Conservation (phyloP, 2,329 filamentous ascomycete species). For the Orbilia blumenaviensis region DNA sequence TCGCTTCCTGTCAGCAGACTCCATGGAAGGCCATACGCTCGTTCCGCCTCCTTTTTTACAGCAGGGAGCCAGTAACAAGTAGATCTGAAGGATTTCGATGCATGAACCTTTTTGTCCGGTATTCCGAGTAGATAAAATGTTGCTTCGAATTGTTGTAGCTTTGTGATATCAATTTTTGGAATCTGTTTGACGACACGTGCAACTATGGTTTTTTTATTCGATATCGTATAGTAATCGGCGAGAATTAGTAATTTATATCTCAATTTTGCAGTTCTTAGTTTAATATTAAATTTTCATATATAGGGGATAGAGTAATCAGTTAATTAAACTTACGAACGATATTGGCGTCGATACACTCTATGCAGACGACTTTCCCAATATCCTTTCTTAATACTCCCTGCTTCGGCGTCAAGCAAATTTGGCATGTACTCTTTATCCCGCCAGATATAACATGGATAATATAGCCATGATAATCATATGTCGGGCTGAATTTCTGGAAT, state of each 20-base stretch:
- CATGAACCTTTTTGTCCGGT: background rate
- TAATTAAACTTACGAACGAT: slow-evolving; percentile 20
- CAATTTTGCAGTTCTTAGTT: no score
- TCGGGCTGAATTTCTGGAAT: slow-evolving; percentile 6
- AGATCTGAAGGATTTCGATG: background rate
- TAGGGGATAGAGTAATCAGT: no score
- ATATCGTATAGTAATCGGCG: background rate
- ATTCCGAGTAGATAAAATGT: background rate
- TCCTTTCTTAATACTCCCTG: background rate
- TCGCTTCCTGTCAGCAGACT: background rate
- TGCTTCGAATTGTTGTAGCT: background rate
- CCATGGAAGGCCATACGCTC: slow-evolving; percentile 1
- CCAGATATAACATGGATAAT: slow-evolving; percentile 5
- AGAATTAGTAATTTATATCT: no score
- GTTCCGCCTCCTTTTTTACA: slow-evolving; percentile 7
- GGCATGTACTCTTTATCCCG: slow-evolving; percentile 16
- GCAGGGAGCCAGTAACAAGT: slow-evolving; percentile 19
- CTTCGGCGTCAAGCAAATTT: slow-evolving; percentile 22
- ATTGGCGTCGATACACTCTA: slow-evolving; percentile 18
- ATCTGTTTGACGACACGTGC: background rate
- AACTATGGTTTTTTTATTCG: background rate
- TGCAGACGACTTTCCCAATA: slow-evolving; percentile 12
- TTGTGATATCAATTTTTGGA: background rate
- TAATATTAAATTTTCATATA: no score
- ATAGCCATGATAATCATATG: slow-evolving; percentile 29